Base-by-base conservation (phyloP, 2,329 filamentous ascomycete genomes). In the Colletotrichum musae region DNA sequence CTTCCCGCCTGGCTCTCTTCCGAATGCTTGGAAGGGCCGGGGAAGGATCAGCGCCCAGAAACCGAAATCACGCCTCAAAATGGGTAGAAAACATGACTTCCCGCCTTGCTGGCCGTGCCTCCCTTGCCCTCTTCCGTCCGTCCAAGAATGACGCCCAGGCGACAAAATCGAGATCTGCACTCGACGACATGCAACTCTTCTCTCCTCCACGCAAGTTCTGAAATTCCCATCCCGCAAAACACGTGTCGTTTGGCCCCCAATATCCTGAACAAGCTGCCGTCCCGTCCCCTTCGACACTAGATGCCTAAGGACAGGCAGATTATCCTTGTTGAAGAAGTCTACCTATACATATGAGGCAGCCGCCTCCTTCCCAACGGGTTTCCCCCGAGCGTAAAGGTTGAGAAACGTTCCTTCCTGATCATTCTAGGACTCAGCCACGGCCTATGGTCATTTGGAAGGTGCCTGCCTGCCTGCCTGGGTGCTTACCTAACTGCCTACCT, bases 81-180 rank as follows among this genome's bases (percentile, higher is more conserved):
- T 50, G 21, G n/a, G 6, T 5, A 16, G n/a, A 50, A 24, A 26
- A n/a, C 45, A 12, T 4, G 6, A 18, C n/a, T 10, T n/a, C 45
- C 45, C 47, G 47, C 5, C 18, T 18, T 6, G 15, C 5, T 7
- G 15, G 18, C 18, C 47, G 21, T 13, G n/a, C 47, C 47, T 18
- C 18, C 21, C 47, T 12, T 50, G 10, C n/a, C 10, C 16, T 21
- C 47, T 24, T 48, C 15, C 48, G 24, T 28, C 21, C 24, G 41
- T 28, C 12, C 43, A 61, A n/a, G 58, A 61, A 61, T 52, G 48
- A 6, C 39, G 47, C 41, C 13, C n/a, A 26, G 18, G 28, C 13
- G 21, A 24, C 15, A 15, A n/a, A 15, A 52, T 61, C 58, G 48
- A 61, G 32, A 61, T 61, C 48, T 12, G 12, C 32, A 4, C n/a